phyloP scores from a whole-genome alignment of 192 early-diverging fungal species.

The Coemansia sp. region DNA sequence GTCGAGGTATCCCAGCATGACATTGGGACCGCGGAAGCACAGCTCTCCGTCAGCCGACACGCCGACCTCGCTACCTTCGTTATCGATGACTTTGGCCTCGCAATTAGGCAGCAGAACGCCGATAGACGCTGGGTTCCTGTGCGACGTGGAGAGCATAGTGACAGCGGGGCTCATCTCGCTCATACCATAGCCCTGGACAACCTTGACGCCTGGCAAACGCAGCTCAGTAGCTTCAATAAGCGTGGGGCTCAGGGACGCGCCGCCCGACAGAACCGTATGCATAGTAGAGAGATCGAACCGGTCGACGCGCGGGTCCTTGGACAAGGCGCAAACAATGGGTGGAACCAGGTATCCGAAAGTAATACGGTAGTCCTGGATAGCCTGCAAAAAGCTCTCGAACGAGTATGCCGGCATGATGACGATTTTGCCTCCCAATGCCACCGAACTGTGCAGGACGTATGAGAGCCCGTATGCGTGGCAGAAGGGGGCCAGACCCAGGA shows the following conservation, averaged over 20 bases:
- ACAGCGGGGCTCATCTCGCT: constrained; percentile 60
- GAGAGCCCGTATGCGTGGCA: constrained; percentile 74
- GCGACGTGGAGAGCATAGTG: constrained; percentile 46
- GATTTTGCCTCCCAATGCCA: constrained; percentile 48
- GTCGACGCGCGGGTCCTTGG: constrained; percentile 76
- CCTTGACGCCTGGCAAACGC: constrained; percentile 42
- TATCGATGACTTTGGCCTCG: constrained; percentile 76
- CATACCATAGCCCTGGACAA: constrained; percentile 73
- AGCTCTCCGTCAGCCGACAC: constrained; percentile 82
- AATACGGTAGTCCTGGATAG: constrained; percentile 70
- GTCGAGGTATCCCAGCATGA: constrained; percentile 87
- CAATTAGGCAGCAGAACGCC: constrained; percentile 75
- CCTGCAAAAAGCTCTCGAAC: constrained; percentile 62
- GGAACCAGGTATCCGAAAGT: constrained; percentile 69
- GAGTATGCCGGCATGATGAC: constrained; percentile 79
- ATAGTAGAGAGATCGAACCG: constrained; percentile 72
- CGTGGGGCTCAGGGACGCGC: constrained; percentile 75
- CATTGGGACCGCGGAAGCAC: constrained; percentile 83
- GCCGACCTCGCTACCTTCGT: constrained; percentile 64
- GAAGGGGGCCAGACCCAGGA: constrained; percentile 65
- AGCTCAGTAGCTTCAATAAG: constrained; percentile 59
- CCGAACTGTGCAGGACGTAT: constrained; percentile 55
- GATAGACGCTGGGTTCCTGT: constrained; percentile 58
- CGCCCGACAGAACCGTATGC: constrained; percentile 69
- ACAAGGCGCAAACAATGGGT: constrained; percentile 69